Percentiles rank a stretch among this genome's conserved stretches.
These are phyloP conservation scores for Solanum clarkiae DNA, from an alignment of 257 asterid species.

Conservation along the genomic window DNA sequence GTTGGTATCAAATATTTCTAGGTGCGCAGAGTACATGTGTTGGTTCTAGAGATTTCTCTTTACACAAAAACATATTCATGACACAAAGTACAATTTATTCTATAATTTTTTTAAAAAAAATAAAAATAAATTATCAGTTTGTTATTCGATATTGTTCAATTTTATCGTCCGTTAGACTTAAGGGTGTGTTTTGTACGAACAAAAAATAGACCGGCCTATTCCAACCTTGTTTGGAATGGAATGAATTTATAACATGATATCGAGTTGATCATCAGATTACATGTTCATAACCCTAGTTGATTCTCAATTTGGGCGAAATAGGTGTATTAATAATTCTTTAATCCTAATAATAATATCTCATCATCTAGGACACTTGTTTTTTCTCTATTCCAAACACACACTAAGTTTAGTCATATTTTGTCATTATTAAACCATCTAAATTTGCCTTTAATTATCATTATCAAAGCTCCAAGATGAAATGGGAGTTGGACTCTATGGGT, in stretches of 20 bases:
- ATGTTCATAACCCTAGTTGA: too few species aligned
- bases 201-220: neutral
- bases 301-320: neutral
- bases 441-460: too few species aligned
- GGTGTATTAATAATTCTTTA: too few species aligned
- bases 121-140: neutral
- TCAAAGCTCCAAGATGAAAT: too few species aligned
- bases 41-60: neutral
- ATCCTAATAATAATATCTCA: rapidly evolving
- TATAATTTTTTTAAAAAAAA: neutral
- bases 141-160: neutral
- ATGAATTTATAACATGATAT: neutral
- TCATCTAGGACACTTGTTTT: rapidly evolving
- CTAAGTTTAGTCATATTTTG: too few species aligned
- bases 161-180: neutral
- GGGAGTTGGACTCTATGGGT: too few species aligned
- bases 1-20: neutral
- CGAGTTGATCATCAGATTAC: neutral
- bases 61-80: neutral
- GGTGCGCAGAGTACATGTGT: neutral
- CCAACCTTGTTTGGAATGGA: neutral
- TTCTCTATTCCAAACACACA: too few species aligned
- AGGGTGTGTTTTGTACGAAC: neutral
- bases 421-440: too few species aligned
- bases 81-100: neutral